Evolutionary conservation across 352 stramenopile genomes (phyloP), one percentile per base, ranked within the genome.

Genomic region (Globisporangium acanthophoron): DNA sequence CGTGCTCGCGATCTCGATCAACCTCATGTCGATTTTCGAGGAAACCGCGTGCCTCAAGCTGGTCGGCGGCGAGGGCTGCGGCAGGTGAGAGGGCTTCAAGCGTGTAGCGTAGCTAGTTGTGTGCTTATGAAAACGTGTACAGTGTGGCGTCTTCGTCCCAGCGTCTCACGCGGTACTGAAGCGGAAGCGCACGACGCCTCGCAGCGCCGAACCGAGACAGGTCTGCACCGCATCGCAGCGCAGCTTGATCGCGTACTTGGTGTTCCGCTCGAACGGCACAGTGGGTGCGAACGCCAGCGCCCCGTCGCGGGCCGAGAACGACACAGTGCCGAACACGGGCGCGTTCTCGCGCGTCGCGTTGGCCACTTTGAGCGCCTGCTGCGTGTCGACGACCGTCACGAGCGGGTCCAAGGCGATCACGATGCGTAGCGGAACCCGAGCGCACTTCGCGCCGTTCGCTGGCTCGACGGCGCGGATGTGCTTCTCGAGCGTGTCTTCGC

Each of bases 11-110:
- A 59, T 90, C 46, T 59, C 46, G 3, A 66, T 70, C 31, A 91
- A 88, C 37, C 64, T 91, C 16, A 67, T 93, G 13, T 76, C 79
- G 11, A 69, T 93, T 57, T 73, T 85, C 54, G 59, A 74, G 47
- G 64, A 59, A 31, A 90, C 78, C 0, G 62, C 69, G 35, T 93
- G 83, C 45, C 64, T 88, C 15, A 59, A 47, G 31, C 69, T 93
- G 52, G 76, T 77, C n/a, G 83, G 83, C 35, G 83, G 83, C 8
- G 47, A 65, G 6, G 80, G 83, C 12, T 89, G 80, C 47, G 72
- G 56, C 70, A 50, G 11, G 1, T 43, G 45, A 29, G 50, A 44
- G 31, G 13, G 37, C 13, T 43, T 43, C 12, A 3, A 16, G 11
- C 37, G 27, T 31, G 50, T 55, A 41, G 50, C 16, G 18, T 8